A percentile compares a stretch with the other conserved stretches of the same genome.
Conservation (phyloP, 2,329 filamentous ascomycete species). For the Pyrenochaeta sp. region DNA sequence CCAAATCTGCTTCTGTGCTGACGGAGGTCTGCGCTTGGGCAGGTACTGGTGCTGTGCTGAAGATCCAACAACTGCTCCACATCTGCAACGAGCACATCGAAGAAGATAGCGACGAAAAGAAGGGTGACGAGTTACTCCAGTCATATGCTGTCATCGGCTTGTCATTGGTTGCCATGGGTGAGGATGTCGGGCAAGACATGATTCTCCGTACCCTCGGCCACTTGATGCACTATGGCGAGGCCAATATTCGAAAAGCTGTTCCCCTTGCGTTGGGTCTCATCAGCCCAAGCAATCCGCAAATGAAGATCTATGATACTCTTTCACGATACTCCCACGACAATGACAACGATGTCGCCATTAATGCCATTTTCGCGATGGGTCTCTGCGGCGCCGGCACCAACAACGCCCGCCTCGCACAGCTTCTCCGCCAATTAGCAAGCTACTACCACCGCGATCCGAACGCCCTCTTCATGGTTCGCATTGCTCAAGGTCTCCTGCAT, state of each 20-base stretch:
- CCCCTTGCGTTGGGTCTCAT: slow-evolving; percentile 96
- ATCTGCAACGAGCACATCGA: slow-evolving; percentile 98
- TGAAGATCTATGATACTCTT: slow-evolving; percentile 99
- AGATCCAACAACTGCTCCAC: slow-evolving; percentile 95
- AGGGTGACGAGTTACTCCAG: slow-evolving; percentile 93
- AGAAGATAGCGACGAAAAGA: slow-evolving; percentile 87
- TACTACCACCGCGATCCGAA: slow-evolving; percentile 98
- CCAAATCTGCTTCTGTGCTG: slow-evolving; percentile 91
- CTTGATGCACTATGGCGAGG: slow-evolving; percentile 98
- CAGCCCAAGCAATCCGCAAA: slow-evolving; percentile 97
- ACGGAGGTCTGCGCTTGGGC: slow-evolving; percentile 98
- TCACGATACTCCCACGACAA: slow-evolving; percentile 99
- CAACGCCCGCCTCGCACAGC: slow-evolving; percentile 93
- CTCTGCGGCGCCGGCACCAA: slow-evolving; percentile 96
- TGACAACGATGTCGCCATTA: slow-evolving; percentile 96
- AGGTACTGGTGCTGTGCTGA: slow-evolving; percentile 94
- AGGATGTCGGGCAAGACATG: slow-evolving; percentile 99
- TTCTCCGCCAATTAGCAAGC: slow-evolving; percentile 91
- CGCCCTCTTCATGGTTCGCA: slow-evolving; percentile 98
- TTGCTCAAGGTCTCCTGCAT: slow-evolving; percentile 95
- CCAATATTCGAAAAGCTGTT: slow-evolving; percentile 96
- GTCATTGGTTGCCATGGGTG: slow-evolving; percentile 95
- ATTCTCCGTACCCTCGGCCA: slow-evolving; percentile 96
- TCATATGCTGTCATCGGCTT: slow-evolving; percentile 95
- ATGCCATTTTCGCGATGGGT: slow-evolving; percentile 99